A percentile compares a stretch with the other conserved stretches of the same genome.
phyloP scores from a whole-genome alignment of 2,329 filamentous ascomycete species.

The Aspergillus hiratsukae region DNA sequence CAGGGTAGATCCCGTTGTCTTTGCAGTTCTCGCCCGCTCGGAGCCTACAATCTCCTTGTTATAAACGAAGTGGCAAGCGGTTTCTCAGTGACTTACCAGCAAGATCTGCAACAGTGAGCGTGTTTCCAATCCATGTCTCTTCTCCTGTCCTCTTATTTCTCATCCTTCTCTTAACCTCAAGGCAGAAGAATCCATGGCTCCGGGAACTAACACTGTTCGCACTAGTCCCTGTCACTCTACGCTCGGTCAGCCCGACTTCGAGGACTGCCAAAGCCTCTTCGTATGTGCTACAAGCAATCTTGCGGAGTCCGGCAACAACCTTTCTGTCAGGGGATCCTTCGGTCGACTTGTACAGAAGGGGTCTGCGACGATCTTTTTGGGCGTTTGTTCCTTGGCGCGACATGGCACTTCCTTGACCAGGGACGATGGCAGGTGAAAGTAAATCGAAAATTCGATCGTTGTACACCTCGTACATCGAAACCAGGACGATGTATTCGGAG shows the following conservation, averaged over 20 bases:
- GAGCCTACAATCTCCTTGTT: slow-evolving; percentile 51
- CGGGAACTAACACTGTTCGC: slow-evolving; percentile 90
- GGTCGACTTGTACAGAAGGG: slow-evolving; percentile 86
- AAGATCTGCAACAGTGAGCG: slow-evolving; percentile 83
- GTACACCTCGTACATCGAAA: slow-evolving; percentile 99
- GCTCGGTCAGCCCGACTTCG: slow-evolving; percentile 81
- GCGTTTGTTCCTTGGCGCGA: slow-evolving; percentile 44
- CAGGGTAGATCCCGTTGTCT: slow-evolving; percentile 86
- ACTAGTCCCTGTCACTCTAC: slow-evolving; percentile 82
- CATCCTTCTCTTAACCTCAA: slow-evolving; percentile 83
- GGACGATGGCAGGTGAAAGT: slow-evolving; percentile 54
- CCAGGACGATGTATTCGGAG: slow-evolving; percentile 78
- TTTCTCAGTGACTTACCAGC: slow-evolving; percentile 55
- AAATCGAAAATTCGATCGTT: slow-evolving; percentile 98
- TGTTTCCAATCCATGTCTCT: slow-evolving; percentile 68
- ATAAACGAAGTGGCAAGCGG: slow-evolving; percentile 5
- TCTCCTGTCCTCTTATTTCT: slow-evolving; percentile 48
- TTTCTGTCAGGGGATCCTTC: slow-evolving; percentile 87
- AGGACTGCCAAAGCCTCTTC: slow-evolving; percentile 84
- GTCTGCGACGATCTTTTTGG: slow-evolving; percentile 69
- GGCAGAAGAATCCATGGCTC: slow-evolving; percentile 92
- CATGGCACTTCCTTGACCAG: slow-evolving; percentile 38
- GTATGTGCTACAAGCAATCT: slow-evolving; percentile 78
- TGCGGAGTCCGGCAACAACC: slow-evolving; percentile 84
- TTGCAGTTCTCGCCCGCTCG: slow-evolving; percentile 86